A percentile compares a stretch with the other conserved stretches of the same genome.
phyloP scores from a whole-genome alignment of 495 filamentous ascomycete species.

The Sabuloglossum arenarium region DNA sequence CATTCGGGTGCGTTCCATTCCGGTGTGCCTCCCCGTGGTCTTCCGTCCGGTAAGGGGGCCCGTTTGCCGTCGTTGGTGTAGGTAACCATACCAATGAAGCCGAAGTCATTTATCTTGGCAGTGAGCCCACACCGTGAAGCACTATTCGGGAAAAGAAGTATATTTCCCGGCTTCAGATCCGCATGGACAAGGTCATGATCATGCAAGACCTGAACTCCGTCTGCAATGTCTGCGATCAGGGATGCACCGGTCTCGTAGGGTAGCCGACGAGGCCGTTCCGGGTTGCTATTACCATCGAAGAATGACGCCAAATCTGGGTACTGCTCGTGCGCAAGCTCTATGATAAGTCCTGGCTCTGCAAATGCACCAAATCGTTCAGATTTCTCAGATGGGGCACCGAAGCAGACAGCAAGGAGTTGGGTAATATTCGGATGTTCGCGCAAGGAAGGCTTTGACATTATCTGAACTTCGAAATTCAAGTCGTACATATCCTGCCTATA shows the following conservation, averaged over 20 bases:
- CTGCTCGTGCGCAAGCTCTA: not conserved
- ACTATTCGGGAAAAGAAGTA: not conserved
- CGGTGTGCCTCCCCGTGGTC: not conserved
- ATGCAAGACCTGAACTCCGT: not conserved
- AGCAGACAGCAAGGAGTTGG: not conserved
- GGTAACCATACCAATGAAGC: not conserved
- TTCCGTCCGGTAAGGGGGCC: not conserved
- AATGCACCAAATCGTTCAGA: not conserved
- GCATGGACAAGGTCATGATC: not conserved
- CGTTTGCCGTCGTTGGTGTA: not conserved
- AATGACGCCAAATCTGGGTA: not conserved
- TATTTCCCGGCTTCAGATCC: not conserved
- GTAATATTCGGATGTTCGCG: not conserved
- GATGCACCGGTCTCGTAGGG: not conserved
- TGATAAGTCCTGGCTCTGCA: not conserved
- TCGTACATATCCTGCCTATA: not conserved
- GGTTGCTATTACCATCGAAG: not conserved
- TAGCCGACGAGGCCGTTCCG: not conserved
- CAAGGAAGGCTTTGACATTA: not conserved
- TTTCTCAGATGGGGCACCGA: not conserved
- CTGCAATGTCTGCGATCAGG: not conserved
- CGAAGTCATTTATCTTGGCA: not conserved
- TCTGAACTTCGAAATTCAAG: not conserved
- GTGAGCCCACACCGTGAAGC: not conserved
- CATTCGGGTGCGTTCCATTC: not conserved